These are phyloP conservation scores for Penicillium salamii DNA, from an alignment of 495 filamentous ascomycete genomes.

Conservation along the genomic window DNA sequence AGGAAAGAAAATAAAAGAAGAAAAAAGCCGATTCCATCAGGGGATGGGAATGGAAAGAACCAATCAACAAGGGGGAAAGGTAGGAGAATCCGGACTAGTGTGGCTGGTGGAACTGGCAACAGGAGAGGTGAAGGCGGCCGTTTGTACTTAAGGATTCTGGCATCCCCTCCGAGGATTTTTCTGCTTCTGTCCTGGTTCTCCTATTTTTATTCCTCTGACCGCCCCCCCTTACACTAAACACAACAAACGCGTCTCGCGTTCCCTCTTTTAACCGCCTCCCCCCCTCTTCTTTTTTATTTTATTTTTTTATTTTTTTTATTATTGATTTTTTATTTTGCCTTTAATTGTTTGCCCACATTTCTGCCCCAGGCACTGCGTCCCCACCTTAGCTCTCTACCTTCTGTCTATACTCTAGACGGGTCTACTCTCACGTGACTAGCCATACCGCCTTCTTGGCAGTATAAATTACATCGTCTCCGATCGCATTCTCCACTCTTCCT, in stretches of 20 bases:
- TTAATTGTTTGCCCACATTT: not conserved
- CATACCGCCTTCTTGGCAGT: constrained; percentile 42
- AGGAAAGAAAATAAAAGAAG: constrained; percentile 3
- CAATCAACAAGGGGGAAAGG: constrained; percentile 32
- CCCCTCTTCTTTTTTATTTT: constrained; percentile 10
- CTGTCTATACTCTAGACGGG: constrained; percentile 6
- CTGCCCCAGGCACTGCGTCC: constrained; percentile 19
- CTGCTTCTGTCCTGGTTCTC: constrained; percentile 36
- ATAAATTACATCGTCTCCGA: constrained; percentile 41
- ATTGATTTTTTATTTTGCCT: constrained; percentile 10
- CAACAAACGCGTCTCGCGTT: constrained; percentile 31
- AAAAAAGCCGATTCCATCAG: constrained; percentile 30
- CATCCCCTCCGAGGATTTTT: constrained; percentile 43
- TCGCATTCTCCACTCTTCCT: constrained; percentile 49
- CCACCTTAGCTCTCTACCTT: constrained; percentile 7
- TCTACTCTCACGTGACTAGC: constrained; percentile 40
- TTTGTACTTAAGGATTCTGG: constrained; percentile 53
- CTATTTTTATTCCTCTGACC: constrained; percentile 28
- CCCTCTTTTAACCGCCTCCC: constrained; percentile 14
- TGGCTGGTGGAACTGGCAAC: constrained; percentile 42
- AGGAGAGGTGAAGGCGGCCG: constrained; percentile 37
- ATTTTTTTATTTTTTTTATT: constrained; percentile 11
- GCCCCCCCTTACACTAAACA: constrained; percentile 13
- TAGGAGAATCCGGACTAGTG: constrained; percentile 35
- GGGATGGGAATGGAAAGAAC: not conserved